Evolutionary conservation across 352 stramenopile genomes (phyloP), one percentile per base, ranked within the genome.

Genomic region (Peronospora belbahrii): DNA sequence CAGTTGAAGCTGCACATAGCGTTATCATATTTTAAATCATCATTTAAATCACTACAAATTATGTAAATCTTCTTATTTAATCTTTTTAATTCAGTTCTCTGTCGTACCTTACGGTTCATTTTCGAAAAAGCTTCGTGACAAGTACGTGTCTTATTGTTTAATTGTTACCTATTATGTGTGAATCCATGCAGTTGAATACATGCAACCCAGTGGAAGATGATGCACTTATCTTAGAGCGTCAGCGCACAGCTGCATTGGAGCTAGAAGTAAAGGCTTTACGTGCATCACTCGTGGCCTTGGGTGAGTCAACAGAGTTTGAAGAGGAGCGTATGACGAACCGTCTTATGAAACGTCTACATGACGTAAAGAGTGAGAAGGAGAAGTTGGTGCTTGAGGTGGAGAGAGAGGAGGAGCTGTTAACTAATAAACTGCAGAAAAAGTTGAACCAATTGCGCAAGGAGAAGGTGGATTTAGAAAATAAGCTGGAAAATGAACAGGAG

Each of bases 401-500:
- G 65, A 73, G 79, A 35, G 85, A 96, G 48, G 84, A 96, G 62
- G 85, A 96, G 60, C 69, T 94, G 17, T 65, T 96, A 28, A 96
- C 85, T 17, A 96, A 95, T 65, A 90, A 56, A 38, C 63, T 96
- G 18, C 77, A 88, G 45, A 92, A 93, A 66, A 94, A 95, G 51
- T 69, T 96, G n/a, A 70, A 83, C 48, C 67, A 91, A 46, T 62
- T 93, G 42, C 81, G 75, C 40, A 79, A 83, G 42, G 85, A 96
- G 56, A 96, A 96, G 49, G 73, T 96, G 41, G 85, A 96, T 47
- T 53, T 95, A 6, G 85, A 96, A 62, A 96, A 96, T 65, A 89
- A 94, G 52, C 73, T 96, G 7, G 85, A 96, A 65, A 69, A 84
- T 48, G 85, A 96, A 51, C 84, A 96, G 62, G 85, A 96, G 46